phyloP scores from a whole-genome alignment of 2,329 filamentous ascomycete genomes.

The Myriosclerotinia scirpicola region DNA sequence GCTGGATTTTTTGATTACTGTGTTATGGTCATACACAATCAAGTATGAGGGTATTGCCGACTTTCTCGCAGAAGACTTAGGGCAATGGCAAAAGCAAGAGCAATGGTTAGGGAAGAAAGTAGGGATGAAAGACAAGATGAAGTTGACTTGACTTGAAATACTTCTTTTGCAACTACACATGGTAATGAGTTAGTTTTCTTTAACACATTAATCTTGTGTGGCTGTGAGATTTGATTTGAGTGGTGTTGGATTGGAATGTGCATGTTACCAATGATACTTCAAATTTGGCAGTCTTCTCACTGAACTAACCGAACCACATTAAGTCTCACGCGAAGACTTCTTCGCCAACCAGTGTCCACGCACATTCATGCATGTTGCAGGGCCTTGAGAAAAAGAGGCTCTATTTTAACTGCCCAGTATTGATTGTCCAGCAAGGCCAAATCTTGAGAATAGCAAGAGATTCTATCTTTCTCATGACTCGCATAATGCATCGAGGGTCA shows the following conservation, averaged over 20 bases:
- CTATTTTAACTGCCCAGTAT: neutral
- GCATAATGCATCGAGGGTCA: neutral
- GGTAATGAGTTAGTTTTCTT: neutral
- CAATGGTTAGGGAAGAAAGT: slow-evolving; percentile 42
- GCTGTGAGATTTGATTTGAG: neutral
- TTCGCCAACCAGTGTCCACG: neutral
- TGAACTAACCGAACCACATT: neutral
- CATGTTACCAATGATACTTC: neutral
- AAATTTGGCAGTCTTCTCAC: neutral
- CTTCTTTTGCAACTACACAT: neutral
- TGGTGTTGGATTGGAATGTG: neutral
- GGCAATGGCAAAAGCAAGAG: slow-evolving; percentile 32
- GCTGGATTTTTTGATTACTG: slow-evolving; percentile 35
- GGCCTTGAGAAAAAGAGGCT: neutral
- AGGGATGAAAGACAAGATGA: slow-evolving; percentile 37
- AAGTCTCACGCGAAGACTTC: neutral
- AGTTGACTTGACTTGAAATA: neutral
- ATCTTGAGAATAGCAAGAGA: neutral
- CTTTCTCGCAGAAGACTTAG: slow-evolving; percentile 46
- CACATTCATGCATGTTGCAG: neutral
- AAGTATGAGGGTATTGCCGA: slow-evolving; percentile 46
- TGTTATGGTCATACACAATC: slow-evolving; percentile 41
- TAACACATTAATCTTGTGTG: neutral
- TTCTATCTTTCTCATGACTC: neutral
- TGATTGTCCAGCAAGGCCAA: neutral